Conservation (phyloP, 192 early-diverging fungal genomes). For the Funneliformis geosporum region DNA sequence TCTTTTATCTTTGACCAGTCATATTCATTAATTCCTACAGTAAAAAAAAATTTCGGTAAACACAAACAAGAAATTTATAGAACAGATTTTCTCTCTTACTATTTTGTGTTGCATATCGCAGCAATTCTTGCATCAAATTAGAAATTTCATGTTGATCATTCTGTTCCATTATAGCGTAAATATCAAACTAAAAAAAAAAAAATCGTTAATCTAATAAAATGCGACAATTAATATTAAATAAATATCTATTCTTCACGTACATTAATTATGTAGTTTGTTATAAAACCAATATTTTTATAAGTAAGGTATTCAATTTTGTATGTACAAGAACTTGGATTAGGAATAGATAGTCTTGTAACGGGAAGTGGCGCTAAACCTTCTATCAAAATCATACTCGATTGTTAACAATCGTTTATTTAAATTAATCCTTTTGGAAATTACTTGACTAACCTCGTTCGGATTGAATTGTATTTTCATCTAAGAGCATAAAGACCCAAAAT, state of each 20-base stretch:
- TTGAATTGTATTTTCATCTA: neutral
- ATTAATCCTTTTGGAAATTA: neutral
- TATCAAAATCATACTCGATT: neutral
- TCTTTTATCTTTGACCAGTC: conserved; percentile 87
- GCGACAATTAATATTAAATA: conserved; percentile 2
- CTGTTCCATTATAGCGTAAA: conserved; percentile 37
- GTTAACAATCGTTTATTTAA: neutral
- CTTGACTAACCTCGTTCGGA: neutral
- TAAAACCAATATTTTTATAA: conserved; percentile 55
- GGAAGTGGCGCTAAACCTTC: conserved; percentile 52
- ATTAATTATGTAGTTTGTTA: conserved; percentile 59
- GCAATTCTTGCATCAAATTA: conserved; percentile 39
- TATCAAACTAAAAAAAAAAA: conserved; percentile 34
- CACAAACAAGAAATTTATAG: neutral
- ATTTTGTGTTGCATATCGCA: conserved; percentile 37
- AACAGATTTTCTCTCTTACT: conserved; percentile 17
- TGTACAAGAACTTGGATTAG: conserved; percentile 35
- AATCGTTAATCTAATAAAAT: conserved; percentile 12
- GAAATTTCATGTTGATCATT: conserved; percentile 37
- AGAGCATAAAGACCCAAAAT: neutral
- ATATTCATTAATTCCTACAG: conserved; percentile 59
- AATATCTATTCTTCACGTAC: conserved; percentile 25
- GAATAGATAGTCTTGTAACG: conserved; percentile 50
- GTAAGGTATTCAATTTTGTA: conserved; percentile 48
- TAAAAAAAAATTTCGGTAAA: conserved; percentile 29